A percentile compares a stretch with the other conserved stretches of the same genome.
Conservation (phyloP, 371 early-diverging fungal species). For the Paraphysoderma sedebokerense region DNA sequence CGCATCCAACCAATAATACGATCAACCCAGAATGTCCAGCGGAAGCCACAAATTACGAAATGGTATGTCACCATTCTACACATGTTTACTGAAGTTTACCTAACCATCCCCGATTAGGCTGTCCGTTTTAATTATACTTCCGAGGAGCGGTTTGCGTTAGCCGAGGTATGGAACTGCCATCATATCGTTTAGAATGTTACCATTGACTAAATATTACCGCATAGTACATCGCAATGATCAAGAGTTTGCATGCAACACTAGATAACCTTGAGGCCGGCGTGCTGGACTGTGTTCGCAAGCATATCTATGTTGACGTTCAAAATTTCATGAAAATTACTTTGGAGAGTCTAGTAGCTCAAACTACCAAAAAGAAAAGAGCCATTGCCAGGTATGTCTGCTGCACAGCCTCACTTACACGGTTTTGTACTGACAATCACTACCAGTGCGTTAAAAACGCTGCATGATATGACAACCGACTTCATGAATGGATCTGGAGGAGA, state of each 20-base stretch:
- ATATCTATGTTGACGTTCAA: conserved; percentile 11
- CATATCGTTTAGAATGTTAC: not conserved
- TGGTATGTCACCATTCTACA: no score
- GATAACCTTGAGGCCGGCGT: not conserved
- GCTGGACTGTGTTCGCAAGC: not conserved
- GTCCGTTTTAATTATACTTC: conserved; percentile 19
- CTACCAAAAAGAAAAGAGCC: conserved; percentile 20
- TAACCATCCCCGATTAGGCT: no score
- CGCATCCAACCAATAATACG: conserved; percentile 12
- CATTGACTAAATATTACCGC: not conserved
- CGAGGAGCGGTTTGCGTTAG: conserved; percentile 16
- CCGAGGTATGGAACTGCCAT: no score
- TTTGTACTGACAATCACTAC: no score
- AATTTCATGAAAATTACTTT: conserved; percentile 10
- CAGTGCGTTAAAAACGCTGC: no score
- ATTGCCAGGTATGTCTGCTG: conserved; percentile 11
- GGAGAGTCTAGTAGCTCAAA: conserved; percentile 7
- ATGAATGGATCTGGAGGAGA: no score
- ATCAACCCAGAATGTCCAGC: conserved; percentile 7
- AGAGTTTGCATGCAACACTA: conserved; percentile 8
- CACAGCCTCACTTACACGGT: no score
- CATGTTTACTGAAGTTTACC: no score
- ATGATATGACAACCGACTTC: no score
- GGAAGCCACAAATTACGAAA: conserved; percentile 15
- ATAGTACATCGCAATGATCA: conserved; percentile 21